phyloP scores from a whole-genome alignment of 73 alveolate species.

The Paramecium biaurelia region DNA sequence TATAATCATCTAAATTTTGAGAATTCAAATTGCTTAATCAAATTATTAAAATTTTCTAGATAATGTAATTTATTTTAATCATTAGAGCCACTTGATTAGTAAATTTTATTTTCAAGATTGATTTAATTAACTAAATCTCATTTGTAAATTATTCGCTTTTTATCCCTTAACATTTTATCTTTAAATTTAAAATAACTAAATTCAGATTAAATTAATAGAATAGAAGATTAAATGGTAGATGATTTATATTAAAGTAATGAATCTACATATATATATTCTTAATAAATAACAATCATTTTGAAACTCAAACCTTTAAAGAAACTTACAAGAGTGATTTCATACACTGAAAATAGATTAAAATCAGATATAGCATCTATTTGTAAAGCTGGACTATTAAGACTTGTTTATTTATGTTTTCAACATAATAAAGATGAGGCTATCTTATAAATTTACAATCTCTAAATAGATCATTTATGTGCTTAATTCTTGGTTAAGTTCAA shows the following conservation, averaged over 20 bases:
- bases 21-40: not conserved
- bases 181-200: not conserved
- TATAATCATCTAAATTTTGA: not conserved
- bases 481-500: not conserved
- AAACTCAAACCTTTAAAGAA: not conserved
- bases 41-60: not conserved
- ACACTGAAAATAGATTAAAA: not conserved
- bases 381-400: slow-evolving; percentile 27
- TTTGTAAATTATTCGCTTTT: not conserved
- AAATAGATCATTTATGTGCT: not conserved
- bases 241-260: not conserved
- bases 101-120: not conserved
- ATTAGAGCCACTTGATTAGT: not conserved
- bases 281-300: not conserved
- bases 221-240: slow-evolving; percentile 1
- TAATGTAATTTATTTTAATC: not conserved
- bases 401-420: slow-evolving; percentile 3
- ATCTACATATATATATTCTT: not conserved
- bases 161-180: not conserved
- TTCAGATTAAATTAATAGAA: not conserved
- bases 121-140: not conserved
- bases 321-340: slow-evolving; percentile 32
- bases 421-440: not conserved
- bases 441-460: not conserved
- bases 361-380: not conserved